These are phyloP conservation scores for Fusarium cyanostomum DNA, from an alignment of 2,329 filamentous ascomycete genomes.

Conservation along the genomic window DNA sequence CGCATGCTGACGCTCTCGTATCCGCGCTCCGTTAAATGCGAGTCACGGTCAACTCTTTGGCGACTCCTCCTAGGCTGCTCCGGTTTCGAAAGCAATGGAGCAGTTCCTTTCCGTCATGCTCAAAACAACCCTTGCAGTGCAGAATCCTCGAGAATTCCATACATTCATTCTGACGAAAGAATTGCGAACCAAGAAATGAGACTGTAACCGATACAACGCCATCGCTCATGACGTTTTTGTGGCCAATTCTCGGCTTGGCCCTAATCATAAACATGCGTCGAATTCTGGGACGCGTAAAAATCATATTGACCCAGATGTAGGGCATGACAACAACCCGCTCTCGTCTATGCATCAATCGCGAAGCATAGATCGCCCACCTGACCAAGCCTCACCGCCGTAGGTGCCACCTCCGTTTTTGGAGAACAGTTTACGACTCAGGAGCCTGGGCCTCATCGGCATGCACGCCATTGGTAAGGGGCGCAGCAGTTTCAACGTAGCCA, in stretches of 20 bases:
- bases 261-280: conserved; percentile 37
- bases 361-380: conserved; percentile 9
- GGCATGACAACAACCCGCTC: conserved; percentile 15
- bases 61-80: conserved; percentile 9
- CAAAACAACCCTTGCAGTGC: conserved; percentile 12
- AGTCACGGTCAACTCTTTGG: conserved; percentile 12
- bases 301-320: conserved; percentile 26
- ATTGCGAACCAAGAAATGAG: conserved; percentile 25
- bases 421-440: conserved; percentile 26
- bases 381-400: conserved; percentile 9
- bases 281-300: conserved; percentile 28
- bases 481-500: conserved; percentile 29
- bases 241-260: conserved; percentile 18
- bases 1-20: conserved; percentile 8
- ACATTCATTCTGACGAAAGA: conserved; percentile 27
- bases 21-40: conserved; percentile 8
- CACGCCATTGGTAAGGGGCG: conserved; percentile 44
- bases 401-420: conserved; percentile 8
- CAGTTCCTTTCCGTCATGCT: conserved; percentile 13
- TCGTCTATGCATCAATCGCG: conserved; percentile 5
- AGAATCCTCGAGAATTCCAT: conserved; percentile 27
- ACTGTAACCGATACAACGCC: conserved; percentile 32
- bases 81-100: conserved; percentile 15
- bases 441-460: conserved; percentile 32
- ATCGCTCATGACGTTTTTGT: conserved; percentile 24